Evolutionary conservation across 352 stramenopile genomes (phyloP), one percentile per base, ranked within the genome.

Genomic region (Pythium apleroticum): DNA sequence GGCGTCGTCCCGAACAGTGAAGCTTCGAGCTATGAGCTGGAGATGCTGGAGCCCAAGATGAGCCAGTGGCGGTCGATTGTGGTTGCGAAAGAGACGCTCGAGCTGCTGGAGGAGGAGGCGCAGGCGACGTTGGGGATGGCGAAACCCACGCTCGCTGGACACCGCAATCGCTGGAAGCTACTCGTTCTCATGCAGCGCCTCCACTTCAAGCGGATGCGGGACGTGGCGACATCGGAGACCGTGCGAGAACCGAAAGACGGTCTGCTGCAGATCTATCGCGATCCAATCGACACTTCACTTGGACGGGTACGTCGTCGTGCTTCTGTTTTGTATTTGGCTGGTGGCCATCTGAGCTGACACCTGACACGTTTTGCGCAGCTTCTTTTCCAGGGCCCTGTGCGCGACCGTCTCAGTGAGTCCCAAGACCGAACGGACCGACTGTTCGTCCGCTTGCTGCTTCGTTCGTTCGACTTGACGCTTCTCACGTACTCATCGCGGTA

Each of bases 361-460:
- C n/a, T n/a, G n/a, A n/a, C n/a, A n/a, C n/a, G n/a, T n/a, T 48
- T 19, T 31, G 24, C 20, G 25, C 31, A 73, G 66, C 60, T 68
- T 15, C 17, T 73, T 5, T 73, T 55, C 45, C 55, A 68, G 7
- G 66, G 66, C 9, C 37, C 22, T 25, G 60, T 73, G 0, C 52
- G 45, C 28, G 50, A 53, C 15, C 27, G 45, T 7, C 24, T 19
- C 50, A 9, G 1, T 8, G 37, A 19, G n/a, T 17, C 3, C 3
- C 37, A 28, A 4, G 27, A 33, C 7, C 17, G 17, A 11, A 53
- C 27, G 41, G 65, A 43, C 14, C 39, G 41, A 5, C 45, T 59
- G 41, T 45, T 84, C 9, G 68, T 84, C 0, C 69, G 69, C 1
- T 33, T 88, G 10, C 69, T 88, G 20, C 55, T 77, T 31, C 74